Conservation (phyloP, 73 alveolate species). For the Paramecium sonneborni region DNA sequence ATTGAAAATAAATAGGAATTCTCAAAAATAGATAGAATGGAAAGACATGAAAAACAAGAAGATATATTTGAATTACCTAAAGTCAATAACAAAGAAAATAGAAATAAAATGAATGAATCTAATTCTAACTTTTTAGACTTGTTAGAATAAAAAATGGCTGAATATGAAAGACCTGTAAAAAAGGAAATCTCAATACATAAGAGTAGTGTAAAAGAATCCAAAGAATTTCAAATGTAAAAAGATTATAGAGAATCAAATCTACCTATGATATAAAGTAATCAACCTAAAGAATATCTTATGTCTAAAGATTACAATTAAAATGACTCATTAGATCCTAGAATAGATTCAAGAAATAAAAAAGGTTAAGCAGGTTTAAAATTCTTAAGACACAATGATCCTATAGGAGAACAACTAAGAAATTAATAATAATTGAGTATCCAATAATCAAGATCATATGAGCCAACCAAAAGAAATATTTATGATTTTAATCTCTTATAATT, state of each 20-base stretch:
- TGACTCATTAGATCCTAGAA: not conserved
- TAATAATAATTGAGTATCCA: not conserved
- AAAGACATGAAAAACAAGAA: constrained; percentile 22
- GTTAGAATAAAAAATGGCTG: constrained; percentile 38
- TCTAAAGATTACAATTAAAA: not conserved
- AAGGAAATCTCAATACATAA: not conserved
- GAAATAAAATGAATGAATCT: constrained; percentile 34
- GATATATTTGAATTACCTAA: constrained; percentile 37
- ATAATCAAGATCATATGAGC: constrained; percentile 9
- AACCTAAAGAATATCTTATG: not conserved
- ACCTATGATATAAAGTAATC: not conserved
- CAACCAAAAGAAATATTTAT: constrained; percentile 39
- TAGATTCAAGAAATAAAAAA: not conserved
- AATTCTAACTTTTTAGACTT: not conserved
- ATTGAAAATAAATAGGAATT: not conserved
- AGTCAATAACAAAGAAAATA: not conserved
- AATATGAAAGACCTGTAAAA: constrained; percentile 9
- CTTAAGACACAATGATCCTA: constrained; percentile 35
- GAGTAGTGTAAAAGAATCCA: constrained; percentile 4
- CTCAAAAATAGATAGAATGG: not conserved
- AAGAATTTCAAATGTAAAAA: not conserved
- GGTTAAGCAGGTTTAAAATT: not conserved
- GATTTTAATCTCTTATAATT: not conserved
- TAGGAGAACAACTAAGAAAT: constrained; percentile 12
- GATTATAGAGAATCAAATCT: not conserved